phyloP scores from a whole-genome alignment of 768 basidiomycete genomes.

The Lactifluus subvellereus region DNA sequence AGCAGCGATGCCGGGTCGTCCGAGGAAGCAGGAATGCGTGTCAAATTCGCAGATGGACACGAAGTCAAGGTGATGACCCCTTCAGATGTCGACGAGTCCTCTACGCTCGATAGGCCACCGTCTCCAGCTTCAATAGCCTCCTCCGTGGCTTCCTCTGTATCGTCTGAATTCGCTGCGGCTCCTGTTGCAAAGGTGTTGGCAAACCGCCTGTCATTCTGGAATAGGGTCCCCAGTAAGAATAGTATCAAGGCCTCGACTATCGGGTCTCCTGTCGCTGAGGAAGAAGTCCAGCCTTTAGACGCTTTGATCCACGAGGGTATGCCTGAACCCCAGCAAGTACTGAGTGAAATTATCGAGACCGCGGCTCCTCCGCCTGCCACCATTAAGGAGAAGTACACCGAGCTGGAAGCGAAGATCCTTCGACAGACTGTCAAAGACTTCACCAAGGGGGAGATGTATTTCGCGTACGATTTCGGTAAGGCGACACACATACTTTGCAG shows the following conservation, averaged over 20 bases:
- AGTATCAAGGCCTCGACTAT: not conserved
- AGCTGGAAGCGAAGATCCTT: conserved; percentile 80
- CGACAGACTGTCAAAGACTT: conserved; percentile 73
- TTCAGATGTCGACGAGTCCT: conserved; percentile 24
- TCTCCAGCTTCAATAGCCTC: conserved; percentile 33
- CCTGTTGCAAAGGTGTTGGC: conserved; percentile 61
- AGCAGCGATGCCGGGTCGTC: conserved; percentile 14
- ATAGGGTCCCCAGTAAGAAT: conserved; percentile 42
- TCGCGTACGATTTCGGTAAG: conserved; percentile 78
- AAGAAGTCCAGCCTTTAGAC: conserved; percentile 20
- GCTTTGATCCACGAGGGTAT: conserved; percentile 22
- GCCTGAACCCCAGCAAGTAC: conserved; percentile 41
- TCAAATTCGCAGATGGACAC: conserved; percentile 49
- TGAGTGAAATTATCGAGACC: conserved; percentile 52
- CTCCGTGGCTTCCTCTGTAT: conserved; percentile 48
- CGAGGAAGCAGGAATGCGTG: conserved; percentile 31
- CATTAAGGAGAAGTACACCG: conserved; percentile 59
- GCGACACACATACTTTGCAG: conserved; percentile 7
- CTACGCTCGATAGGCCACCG: conserved; percentile 20
- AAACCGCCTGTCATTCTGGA: conserved; percentile 71
- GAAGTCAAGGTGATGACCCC: conserved; percentile 45
- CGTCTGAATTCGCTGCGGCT: conserved; percentile 40
- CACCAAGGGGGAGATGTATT: conserved; percentile 85
- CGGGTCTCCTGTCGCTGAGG: conserved; percentile 15
- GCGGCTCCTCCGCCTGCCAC: conserved; percentile 59